phyloP scores from a whole-genome alignment of 2,329 filamentous ascomycete species.

The Pyrenochaeta sp. region DNA sequence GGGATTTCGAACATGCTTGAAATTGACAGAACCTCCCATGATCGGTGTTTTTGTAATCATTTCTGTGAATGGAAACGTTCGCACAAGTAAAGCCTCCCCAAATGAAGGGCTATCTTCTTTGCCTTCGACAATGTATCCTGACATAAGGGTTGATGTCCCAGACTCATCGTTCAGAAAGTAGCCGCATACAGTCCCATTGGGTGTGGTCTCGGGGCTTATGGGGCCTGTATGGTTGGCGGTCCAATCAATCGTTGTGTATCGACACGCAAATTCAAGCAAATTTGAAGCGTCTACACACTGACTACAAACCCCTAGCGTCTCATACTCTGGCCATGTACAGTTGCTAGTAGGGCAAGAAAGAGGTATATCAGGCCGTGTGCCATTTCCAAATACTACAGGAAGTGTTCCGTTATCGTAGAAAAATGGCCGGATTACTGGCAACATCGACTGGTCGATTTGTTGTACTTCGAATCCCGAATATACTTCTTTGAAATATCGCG shows the following conservation, averaged over 20 bases:
- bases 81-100: constrained; percentile 22
- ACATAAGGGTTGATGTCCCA: constrained; percentile 18
- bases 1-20: constrained; percentile 25
- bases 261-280: constrained; percentile 15
- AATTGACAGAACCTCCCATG: constrained; percentile 25
- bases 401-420: constrained; percentile 31
- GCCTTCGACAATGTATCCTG: constrained; percentile 18
- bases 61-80: constrained; percentile 15
- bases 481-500: background rate
- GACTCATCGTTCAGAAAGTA: constrained; percentile 35
- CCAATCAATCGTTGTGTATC: constrained; percentile 25
- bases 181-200: constrained; percentile 33
- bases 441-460: constrained; percentile 5
- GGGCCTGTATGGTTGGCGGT: constrained; percentile 4
- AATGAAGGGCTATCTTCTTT: background rate
- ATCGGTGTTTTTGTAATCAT: background rate
- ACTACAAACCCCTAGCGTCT: constrained; percentile 38
- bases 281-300: constrained; percentile 21
- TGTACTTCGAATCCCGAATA: background rate
- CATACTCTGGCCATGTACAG: constrained; percentile 38
- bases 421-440: constrained; percentile 4
- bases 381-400: constrained; percentile 29
- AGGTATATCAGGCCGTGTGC: constrained; percentile 32
- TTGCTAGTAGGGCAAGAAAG: constrained; percentile 39
- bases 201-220: constrained; percentile 1